These are phyloP conservation scores for Chlorella sp. DNA, from an alignment of 139 green algal species.

Conservation along the genomic window DNA sequence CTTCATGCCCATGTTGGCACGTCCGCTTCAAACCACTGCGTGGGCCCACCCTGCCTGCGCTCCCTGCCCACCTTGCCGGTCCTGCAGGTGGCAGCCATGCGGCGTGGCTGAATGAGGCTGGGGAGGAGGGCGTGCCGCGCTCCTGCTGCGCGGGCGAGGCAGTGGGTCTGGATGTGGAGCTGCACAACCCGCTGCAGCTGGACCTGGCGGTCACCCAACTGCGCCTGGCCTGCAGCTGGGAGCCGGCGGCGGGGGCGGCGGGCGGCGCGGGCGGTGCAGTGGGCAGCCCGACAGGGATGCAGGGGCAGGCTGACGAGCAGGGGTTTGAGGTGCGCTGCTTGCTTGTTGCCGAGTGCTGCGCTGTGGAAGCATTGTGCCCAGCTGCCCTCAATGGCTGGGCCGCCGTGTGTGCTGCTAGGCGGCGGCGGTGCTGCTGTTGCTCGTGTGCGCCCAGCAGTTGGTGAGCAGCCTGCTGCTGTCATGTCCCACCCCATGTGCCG, in stretches of 20 bases:
- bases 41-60: no score
- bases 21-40: neutral
- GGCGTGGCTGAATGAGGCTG: conserved; percentile 23
- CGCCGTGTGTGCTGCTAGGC: no score
- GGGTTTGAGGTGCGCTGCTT: neutral
- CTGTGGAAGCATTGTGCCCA: neutral
- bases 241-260: conserved; percentile 9
- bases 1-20: neutral
- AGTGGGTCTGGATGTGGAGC: conserved; percentile 72
- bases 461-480: no score
- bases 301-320: neutral
- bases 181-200: conserved; percentile 83
- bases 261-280: conserved; percentile 7
- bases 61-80: no score
- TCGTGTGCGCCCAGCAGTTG: no score
- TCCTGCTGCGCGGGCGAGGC: conserved; percentile 70
- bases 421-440: no score
- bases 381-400: no score
- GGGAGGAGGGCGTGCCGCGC: conserved; percentile 48
- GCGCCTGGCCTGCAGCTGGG: conserved; percentile 70
- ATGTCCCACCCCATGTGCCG: no score
- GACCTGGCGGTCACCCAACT: conserved; percentile 69
- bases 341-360: neutral
- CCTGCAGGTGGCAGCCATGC: conserved; percentile 41
- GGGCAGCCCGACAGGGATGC: conserved; percentile 16